Conservation (phyloP, 2,329 filamentous ascomycete genomes). For the Ascomycota sp. region DNA sequence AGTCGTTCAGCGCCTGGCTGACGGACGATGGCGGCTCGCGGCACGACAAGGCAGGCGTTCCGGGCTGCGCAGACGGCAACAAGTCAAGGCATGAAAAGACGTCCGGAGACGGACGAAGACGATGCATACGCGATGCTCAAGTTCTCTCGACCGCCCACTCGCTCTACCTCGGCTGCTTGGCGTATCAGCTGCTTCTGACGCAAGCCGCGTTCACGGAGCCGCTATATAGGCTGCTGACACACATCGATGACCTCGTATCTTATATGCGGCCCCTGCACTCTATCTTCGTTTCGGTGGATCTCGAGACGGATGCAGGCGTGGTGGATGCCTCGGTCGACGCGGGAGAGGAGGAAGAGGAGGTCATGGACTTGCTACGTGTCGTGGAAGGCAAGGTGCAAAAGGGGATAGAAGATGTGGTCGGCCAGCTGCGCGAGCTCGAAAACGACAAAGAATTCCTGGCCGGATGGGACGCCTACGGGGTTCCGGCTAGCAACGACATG, state of each 20-base stretch:
- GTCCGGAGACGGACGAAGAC: not conserved
- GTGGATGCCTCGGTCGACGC: slow-evolving; percentile 56
- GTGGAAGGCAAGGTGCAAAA: slow-evolving; percentile 44
- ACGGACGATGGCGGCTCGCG: slow-evolving; percentile 20
- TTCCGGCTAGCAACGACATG: slow-evolving; percentile 18
- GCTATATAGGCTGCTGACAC: slow-evolving; percentile 45
- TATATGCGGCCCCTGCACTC: slow-evolving; percentile 55
- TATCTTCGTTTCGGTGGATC: slow-evolving; percentile 59
- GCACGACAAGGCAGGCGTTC: slow-evolving; percentile 5
- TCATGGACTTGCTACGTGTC: slow-evolving; percentile 41
- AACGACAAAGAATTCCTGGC: slow-evolving; percentile 22
- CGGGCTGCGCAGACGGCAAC: slow-evolving; percentile 1
- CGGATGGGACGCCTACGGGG: slow-evolving; percentile 18
- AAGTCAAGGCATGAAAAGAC: no score
- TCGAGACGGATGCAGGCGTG: slow-evolving; percentile 66
- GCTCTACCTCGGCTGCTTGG: slow-evolving; percentile 50
- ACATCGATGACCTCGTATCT: slow-evolving; percentile 66
- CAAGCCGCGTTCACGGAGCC: slow-evolving; percentile 40
- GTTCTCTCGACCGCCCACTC: slow-evolving; percentile 63
- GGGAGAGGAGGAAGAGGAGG: slow-evolving; percentile 48
- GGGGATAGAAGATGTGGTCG: slow-evolving; percentile 48
- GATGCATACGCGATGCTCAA: slow-evolving; percentile 53
- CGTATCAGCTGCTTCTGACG: slow-evolving; percentile 45
- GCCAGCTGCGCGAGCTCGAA: slow-evolving; percentile 25
- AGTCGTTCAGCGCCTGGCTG: slow-evolving; percentile 61